A percentile compares a stretch with the other conserved stretches of the same genome.
phyloP scores from a whole-genome alignment of 2,329 filamentous ascomycete species.

The Penicillium capsulatum region DNA sequence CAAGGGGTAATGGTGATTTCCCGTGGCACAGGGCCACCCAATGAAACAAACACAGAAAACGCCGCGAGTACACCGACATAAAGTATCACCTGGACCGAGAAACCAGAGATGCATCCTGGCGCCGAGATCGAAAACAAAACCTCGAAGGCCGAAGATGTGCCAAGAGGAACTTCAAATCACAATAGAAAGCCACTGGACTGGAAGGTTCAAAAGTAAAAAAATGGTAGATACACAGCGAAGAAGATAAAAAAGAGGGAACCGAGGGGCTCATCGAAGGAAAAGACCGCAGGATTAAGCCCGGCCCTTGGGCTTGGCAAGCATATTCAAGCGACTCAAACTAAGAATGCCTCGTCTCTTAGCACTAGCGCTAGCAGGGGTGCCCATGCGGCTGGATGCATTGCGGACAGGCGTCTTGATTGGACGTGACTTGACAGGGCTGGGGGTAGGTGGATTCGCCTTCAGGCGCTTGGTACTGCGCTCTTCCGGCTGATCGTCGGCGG shows the following conservation, averaged over 20 bases:
- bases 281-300: slow-evolving; percentile 24
- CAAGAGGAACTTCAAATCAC: background rate
- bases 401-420: slow-evolving; percentile 31
- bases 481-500: slow-evolving; percentile 19
- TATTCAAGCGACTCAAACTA: slow-evolving; percentile 46
- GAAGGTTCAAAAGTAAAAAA: slow-evolving; percentile 7
- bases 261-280: background rate
- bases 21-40: too few relatives aligned
- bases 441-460: slow-evolving; percentile 33
- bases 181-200: too few relatives aligned
- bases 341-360: slow-evolving; percentile 32
- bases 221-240: slow-evolving; percentile 15
- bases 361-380: slow-evolving; percentile 31
- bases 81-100: slow-evolving; percentile 5
- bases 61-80: slow-evolving; percentile 3
- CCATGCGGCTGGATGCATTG: slow-evolving; percentile 16
- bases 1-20: too few relatives aligned
- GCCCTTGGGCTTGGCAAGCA: slow-evolving; percentile 46
- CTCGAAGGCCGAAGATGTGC: background rate
- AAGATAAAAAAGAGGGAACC: slow-evolving; percentile 4
- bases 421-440: slow-evolving; percentile 36
- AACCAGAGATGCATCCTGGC: slow-evolving; percentile 10
- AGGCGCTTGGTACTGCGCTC: slow-evolving; percentile 36
- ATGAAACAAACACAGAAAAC: too few relatives aligned
- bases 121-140: slow-evolving; percentile 3